Evolutionary conservation across 2,329 filamentous ascomycete genomes (phyloP), one percentile per base, ranked within the genome.

Genomic region (Rugonectria rugulosa): DNA sequence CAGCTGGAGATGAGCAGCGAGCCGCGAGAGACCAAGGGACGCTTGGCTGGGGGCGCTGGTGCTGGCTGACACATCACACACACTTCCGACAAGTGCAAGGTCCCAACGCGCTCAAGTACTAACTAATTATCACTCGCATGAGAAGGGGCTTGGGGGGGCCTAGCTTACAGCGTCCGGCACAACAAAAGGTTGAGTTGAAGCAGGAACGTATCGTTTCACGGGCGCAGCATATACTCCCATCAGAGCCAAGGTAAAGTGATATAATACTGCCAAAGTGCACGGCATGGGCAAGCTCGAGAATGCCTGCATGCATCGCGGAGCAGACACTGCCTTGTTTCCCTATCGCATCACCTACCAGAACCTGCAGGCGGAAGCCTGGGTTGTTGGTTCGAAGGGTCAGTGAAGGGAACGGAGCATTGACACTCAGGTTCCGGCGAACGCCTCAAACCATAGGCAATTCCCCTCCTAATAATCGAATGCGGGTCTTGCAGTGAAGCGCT

Each of bases 1-100:
- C 64, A 67, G 49, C 64, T 63, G 61, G 45, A 45, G 53, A 49
- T 43, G 20, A 43, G 51, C 43, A 41, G 63, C 63, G 56, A 66
- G 62, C 58, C 64, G 57, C 64, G 58, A 51, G 56, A 20, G 24
- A 57, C 64, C 54, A 48, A 55, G 29, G 29, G 43, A 36, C 42
- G 20, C n/a, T n/a, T n/a, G n/a, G n/a, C n/a, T n/a, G n/a, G n/a
- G n/a, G n/a, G n/a, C n/a, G n/a, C 52, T 53, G 52, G 47, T 31
- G 46, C 27, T 46, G 48, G 46, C 53, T 64, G 52, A 62, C 60
- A 57, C 51, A 59, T 43, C 46, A 36, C 38, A 34, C 43, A 34
- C 26, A 26, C 36, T 41, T 15, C 17, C 27, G n/a, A 27, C 27
- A 49, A 31, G 24, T 19, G 20, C 38, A 36, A 21, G 46, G 47